Evolutionary conservation across 1,139 yeast species (phyloP).

Genomic region (Zygoascus sp.): DNA sequence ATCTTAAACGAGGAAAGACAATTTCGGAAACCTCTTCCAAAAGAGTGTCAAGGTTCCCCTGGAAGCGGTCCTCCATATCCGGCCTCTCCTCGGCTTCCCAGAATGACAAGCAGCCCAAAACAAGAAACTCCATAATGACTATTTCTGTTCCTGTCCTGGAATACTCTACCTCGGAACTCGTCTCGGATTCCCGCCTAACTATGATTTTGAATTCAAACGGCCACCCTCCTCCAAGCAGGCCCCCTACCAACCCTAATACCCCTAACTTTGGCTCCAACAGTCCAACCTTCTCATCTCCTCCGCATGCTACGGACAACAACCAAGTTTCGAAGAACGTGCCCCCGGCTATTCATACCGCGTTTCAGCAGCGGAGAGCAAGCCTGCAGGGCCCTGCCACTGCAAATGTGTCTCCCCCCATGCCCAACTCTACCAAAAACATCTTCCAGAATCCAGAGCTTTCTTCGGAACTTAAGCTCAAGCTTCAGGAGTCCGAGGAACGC

Average conservation of each 20-base stretch:
- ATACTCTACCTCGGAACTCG: constrained; percentile 26
- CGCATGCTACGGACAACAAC: too few species aligned
- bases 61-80: constrained; percentile 7
- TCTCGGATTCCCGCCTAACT: constrained; percentile 17
- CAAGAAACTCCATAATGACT: constrained; percentile 14
- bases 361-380: not conserved
- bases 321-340: not conserved
- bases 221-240: not conserved
- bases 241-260: not conserved
- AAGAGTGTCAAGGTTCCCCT: constrained; percentile 8
- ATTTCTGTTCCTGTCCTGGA: constrained; percentile 27
- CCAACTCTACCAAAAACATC: not conserved
- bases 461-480: constrained; percentile 18
- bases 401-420: constrained; percentile 5
- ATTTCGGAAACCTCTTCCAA: constrained; percentile 2
- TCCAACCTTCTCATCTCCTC: not conserved
- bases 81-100: not conserved
- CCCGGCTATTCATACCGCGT: not conserved
- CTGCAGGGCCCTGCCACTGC: not conserved
- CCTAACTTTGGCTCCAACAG: not conserved
- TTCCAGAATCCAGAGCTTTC: constrained; percentile 1
- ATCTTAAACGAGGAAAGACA: constrained; percentile 5
- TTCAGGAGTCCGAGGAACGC: constrained; percentile 28
- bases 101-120: not conserved
- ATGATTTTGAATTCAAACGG: constrained; percentile 4